A percentile compares a stretch with the other conserved stretches of the same genome.
These are phyloP conservation scores for Nelumbo lutea DNA, from an alignment of 164 flowering plant genomes.

Conservation along the genomic window DNA sequence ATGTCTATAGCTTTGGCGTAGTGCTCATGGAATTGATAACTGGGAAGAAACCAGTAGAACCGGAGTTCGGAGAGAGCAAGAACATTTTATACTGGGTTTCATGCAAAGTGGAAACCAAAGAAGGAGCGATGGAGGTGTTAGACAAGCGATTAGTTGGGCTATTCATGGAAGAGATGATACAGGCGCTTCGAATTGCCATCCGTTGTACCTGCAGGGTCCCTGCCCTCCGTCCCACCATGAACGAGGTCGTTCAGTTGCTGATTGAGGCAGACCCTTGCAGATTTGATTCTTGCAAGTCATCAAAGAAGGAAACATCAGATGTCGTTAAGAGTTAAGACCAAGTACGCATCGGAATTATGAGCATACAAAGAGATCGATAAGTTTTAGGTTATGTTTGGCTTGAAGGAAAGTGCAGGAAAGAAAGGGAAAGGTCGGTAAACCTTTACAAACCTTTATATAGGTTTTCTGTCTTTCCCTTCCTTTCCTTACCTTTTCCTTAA, in stretches of 20 bases:
- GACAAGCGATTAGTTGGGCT: slow-evolving; percentile 55
- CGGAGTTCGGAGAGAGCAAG: slow-evolving; percentile 86
- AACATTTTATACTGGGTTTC: slow-evolving; percentile 81
- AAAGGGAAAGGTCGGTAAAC: too few relatives aligned
- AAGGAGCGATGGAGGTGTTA: slow-evolving; percentile 62
- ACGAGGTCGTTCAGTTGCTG: slow-evolving; percentile 77
- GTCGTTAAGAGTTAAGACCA: slow-evolving; percentile 27
- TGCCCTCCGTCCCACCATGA: slow-evolving; percentile 78
- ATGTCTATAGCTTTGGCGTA: slow-evolving; percentile 92
- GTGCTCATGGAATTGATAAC: slow-evolving; percentile 87
- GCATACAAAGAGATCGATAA: not conserved
- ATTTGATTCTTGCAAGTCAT: slow-evolving; percentile 43
- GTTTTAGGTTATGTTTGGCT: too few relatives aligned
- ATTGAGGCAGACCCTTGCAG: slow-evolving; percentile 74
- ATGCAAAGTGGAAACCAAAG: slow-evolving; percentile 68
- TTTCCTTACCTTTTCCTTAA: too few relatives aligned
- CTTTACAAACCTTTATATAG: too few relatives aligned
- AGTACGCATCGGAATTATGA: slow-evolving; percentile 28
- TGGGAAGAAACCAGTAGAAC: slow-evolving; percentile 87
- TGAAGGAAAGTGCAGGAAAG: too few relatives aligned
- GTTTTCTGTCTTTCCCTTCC: too few relatives aligned
- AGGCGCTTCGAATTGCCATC: slow-evolving; percentile 66
- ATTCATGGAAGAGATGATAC: slow-evolving; percentile 76
- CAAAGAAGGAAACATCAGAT: slow-evolving; percentile 36
- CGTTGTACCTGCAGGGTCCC: slow-evolving; percentile 67